These are phyloP conservation scores for Fusarium sp. DNA, from an alignment of 2,329 filamentous ascomycete genomes.

Conservation along the genomic window DNA sequence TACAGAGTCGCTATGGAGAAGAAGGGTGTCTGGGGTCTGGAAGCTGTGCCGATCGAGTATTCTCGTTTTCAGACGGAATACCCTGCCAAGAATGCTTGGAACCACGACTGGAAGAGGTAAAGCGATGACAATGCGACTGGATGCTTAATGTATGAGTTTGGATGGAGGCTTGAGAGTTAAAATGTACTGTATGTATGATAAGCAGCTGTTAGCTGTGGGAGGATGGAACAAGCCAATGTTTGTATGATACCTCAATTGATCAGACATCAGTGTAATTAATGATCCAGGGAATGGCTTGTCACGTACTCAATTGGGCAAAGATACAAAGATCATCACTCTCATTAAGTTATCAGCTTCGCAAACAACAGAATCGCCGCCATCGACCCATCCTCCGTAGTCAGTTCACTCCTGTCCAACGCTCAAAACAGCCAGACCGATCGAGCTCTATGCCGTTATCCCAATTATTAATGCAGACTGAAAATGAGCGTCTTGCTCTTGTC, in stretches of 20 bases:
- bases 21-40: constrained; percentile 79
- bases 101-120: constrained; percentile 86
- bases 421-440: constrained; percentile 8
- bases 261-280: not conserved
- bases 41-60: constrained; percentile 91
- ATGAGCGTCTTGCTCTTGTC: constrained; percentile 18
- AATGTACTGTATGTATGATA: constrained; percentile 43
- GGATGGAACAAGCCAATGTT: constrained; percentile 9
- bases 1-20: constrained; percentile 93
- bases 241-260: not conserved
- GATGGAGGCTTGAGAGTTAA: constrained; percentile 10
- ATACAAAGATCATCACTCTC: constrained; percentile 41
- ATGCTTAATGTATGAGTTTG: constrained; percentile 10
- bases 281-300: not conserved
- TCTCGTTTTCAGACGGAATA: constrained; percentile 85
- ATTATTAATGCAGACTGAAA: constrained; percentile 34
- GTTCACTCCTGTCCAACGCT: constrained; percentile 13
- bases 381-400: constrained; percentile 18
- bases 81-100: constrained; percentile 84
- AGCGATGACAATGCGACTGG: constrained; percentile 4
- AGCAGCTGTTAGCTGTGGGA: constrained; percentile 17
- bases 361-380: constrained; percentile 25
- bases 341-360: constrained; percentile 28
- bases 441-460: constrained; percentile 31
- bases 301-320: not conserved